Evolutionary conservation across 192 early-diverging fungal genomes (phyloP).

Genomic region (Backusella mclennaniae): DNA sequence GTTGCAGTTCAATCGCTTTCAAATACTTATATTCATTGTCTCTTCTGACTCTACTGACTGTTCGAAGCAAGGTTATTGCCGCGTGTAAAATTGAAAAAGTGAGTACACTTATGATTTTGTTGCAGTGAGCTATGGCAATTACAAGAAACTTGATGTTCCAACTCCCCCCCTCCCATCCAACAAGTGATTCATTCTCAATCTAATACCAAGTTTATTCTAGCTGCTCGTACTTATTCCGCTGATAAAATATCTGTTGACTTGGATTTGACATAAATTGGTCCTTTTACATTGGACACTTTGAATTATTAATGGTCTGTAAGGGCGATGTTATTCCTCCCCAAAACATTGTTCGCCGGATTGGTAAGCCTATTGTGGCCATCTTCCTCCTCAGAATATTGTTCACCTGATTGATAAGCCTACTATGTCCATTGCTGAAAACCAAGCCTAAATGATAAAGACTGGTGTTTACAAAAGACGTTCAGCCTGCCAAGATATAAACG

Average conservation of each 20-base stretch:
- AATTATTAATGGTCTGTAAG: constrained; percentile 37
- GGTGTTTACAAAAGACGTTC: no score
- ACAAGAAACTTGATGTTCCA: constrained; percentile 24
- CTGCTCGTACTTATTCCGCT: constrained; percentile 37
- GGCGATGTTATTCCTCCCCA: constrained; percentile 34
- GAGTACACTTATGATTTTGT: constrained; percentile 38
- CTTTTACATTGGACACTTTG: constrained; percentile 36
- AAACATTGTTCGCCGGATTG: constrained; percentile 23
- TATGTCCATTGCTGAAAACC: no score
- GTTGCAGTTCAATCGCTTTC: no score
- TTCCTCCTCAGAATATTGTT: constrained; percentile 23
- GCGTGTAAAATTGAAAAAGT: constrained; percentile 9
- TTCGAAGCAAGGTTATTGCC: neutral
- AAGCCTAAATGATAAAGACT: no score
- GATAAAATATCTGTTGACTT: constrained; percentile 35
- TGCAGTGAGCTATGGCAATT: constrained; percentile 27
- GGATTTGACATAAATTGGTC: constrained; percentile 31
- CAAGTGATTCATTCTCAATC: constrained; percentile 47
- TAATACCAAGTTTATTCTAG: constrained; percentile 27
- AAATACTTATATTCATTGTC: no score
- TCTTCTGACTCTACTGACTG: no score
- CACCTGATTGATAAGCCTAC: no score
- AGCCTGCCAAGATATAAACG: no score
- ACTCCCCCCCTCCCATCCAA: constrained; percentile 19
- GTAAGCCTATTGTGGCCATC: constrained; percentile 28